Conservation (phyloP, 805 yeast genomes). For the Candida hungchunana region DNA sequence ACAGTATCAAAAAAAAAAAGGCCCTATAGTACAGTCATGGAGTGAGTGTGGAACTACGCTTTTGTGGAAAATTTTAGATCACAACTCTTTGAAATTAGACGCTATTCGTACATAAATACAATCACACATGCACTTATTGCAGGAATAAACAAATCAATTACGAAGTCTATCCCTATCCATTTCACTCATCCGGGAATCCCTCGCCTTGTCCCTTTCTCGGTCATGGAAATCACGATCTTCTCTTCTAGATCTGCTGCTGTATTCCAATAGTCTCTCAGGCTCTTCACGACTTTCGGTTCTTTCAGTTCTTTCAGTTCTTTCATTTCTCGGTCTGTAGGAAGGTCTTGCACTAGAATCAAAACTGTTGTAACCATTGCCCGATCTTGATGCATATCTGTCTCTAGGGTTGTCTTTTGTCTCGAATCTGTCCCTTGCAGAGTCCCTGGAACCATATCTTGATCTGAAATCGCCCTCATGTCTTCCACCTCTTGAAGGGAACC, state of each 20-base stretch:
- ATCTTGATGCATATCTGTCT: not conserved
- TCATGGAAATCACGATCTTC: constrained; percentile 22
- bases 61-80: too few relatives aligned
- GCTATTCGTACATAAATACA: too few relatives aligned
- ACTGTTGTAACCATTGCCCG: not conserved
- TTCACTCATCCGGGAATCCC: constrained; percentile 22
- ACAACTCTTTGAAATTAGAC: too few relatives aligned
- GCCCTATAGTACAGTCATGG: too few relatives aligned
- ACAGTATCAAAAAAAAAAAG: too few relatives aligned
- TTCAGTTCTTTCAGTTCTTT: constrained; percentile 9
- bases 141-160: constrained; percentile 4
- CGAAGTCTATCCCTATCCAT: constrained; percentile 17
- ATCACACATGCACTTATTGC: too few relatives aligned
- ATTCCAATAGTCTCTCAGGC: constrained; percentile 16
- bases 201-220: constrained; percentile 23
- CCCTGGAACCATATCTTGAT: constrained; percentile 7
- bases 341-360: constrained; percentile 3
- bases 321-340: constrained; percentile 8
- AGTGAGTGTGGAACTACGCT: too few relatives aligned
- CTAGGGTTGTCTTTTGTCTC: not conserved
- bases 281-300: constrained; percentile 7
- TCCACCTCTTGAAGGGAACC: constrained; percentile 11
- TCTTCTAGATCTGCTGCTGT: constrained; percentile 23
- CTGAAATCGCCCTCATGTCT: constrained; percentile 11
- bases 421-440: too few relatives aligned